These are phyloP conservation scores for Chamaecyparis obtusa DNA, from an alignment of 75 land plant species.

Conservation along the genomic window DNA sequence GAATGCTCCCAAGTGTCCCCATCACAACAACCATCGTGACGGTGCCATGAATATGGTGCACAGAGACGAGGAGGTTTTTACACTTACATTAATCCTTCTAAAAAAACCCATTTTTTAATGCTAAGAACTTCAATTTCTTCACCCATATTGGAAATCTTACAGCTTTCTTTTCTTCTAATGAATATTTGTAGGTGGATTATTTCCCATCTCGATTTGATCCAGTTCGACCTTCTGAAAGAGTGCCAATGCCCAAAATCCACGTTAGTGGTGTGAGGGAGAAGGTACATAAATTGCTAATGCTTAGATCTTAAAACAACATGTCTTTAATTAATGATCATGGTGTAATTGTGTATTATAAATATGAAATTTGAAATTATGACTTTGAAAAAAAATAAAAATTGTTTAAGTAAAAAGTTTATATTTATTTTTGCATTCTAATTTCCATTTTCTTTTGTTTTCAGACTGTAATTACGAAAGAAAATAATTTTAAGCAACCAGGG, in stretches of 20 bases:
- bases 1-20: slow-evolving; percentile 49
- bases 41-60: slow-evolving; percentile 53
- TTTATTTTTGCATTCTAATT: neutral
- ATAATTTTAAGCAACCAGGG: slow-evolving; percentile 37
- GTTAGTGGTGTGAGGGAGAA: slow-evolving; percentile 31
- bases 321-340: too few relatives aligned
- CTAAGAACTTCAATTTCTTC: neutral
- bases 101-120: too few relatives aligned
- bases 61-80: slow-evolving; percentile 43
- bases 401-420: neutral
- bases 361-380: too few relatives aligned
- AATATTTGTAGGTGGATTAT: slow-evolving; percentile 41
- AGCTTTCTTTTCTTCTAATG: neutral
- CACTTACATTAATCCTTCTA: neutral
- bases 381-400: too few relatives aligned
- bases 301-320: too few relatives aligned
- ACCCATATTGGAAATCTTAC: neutral
- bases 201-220: slow-evolving; percentile 54
- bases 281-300: neutral
- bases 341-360: too few relatives aligned
- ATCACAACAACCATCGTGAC: slow-evolving; percentile 53
- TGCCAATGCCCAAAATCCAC: slow-evolving; percentile 26
- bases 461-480: slow-evolving; percentile 35
- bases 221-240: slow-evolving; percentile 34
- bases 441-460: neutral